Evolutionary conservation across 2,329 filamentous ascomycete genomes (phyloP).

Genomic region (Myotisia sp.): DNA sequence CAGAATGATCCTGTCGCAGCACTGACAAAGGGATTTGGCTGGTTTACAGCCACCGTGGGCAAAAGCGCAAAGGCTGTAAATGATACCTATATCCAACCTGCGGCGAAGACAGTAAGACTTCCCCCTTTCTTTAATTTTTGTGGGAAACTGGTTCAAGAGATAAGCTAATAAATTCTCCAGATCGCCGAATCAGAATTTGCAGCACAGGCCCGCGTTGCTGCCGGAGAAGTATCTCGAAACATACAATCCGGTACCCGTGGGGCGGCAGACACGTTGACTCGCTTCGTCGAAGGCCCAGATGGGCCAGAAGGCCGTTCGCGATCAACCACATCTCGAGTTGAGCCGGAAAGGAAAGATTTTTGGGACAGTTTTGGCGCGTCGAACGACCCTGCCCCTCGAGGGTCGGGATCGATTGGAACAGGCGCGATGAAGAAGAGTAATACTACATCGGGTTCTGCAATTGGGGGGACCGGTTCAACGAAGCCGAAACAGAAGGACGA

Average conservation of each 20-base stretch:
- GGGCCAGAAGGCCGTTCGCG: constrained; percentile 19
- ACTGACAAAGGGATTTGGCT: constrained; percentile 82
- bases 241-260: constrained; percentile 53
- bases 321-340: constrained; percentile 36
- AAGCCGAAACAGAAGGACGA: constrained; percentile 35
- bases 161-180: constrained; percentile 29
- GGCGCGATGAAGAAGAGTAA: constrained; percentile 45
- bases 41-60: constrained; percentile 75
- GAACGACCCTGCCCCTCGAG: constrained; percentile 28
- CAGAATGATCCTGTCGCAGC: constrained; percentile 82
- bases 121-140: not conserved
- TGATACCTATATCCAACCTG: constrained; percentile 81
- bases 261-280: constrained; percentile 65
- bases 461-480: constrained; percentile 13
- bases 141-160: not conserved
- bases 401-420: constrained; percentile 46
- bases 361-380: constrained; percentile 79
- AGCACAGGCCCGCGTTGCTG: constrained; percentile 49
- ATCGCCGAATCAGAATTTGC: constrained; percentile 68
- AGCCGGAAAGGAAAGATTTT: constrained; percentile 63
- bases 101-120: constrained; percentile 60
- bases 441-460: constrained; percentile 11
- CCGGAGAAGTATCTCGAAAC: constrained; percentile 43
- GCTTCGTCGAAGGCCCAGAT: constrained; percentile 67
- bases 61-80: constrained; percentile 89